These are phyloP conservation scores for Daldinia sp. DNA, from an alignment of 2,329 filamentous ascomycete genomes.

Conservation along the genomic window DNA sequence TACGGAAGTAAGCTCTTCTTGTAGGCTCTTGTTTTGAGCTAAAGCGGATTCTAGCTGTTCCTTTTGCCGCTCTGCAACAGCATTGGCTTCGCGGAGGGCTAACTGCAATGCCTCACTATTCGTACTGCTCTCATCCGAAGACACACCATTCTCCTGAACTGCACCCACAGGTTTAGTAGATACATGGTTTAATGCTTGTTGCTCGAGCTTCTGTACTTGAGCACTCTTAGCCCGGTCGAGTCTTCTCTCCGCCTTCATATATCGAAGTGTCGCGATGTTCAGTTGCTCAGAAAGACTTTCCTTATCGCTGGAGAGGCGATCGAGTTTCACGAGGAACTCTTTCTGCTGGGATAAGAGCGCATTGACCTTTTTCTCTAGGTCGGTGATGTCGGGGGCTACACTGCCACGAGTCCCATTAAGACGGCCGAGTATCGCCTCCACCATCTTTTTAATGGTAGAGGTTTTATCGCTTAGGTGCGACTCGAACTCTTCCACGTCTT, in stretches of 20 bases:
- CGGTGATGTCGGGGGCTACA: constrained; percentile 74
- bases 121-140: constrained; percentile 66
- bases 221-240: constrained; percentile 89
- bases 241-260: constrained; percentile 95
- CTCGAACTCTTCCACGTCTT: constrained; percentile 79
- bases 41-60: constrained; percentile 86
- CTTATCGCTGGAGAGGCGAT: constrained; percentile 81
- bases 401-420: constrained; percentile 65
- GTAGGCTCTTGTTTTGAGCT: constrained; percentile 77
- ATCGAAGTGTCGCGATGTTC: constrained; percentile 88
- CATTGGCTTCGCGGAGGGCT: constrained; percentile 81
- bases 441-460: constrained; percentile 79
- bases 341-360: constrained; percentile 85
- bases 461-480: constrained; percentile 82
- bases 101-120: constrained; percentile 76
- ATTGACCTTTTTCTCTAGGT: constrained; percentile 81
- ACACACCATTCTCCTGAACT: constrained; percentile 65
- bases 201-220: constrained; percentile 91
- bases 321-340: constrained; percentile 79
- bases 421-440: constrained; percentile 75
- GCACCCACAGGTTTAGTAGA: constrained; percentile 60
- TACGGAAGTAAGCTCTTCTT: constrained; percentile 82
- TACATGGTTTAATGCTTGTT: constrained; percentile 82
- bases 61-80: constrained; percentile 84
- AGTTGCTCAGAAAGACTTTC: constrained; percentile 87